Evolutionary conservation across 768 basidiomycete species (phyloP).

Genomic region (Tephrocybe sp.): DNA sequence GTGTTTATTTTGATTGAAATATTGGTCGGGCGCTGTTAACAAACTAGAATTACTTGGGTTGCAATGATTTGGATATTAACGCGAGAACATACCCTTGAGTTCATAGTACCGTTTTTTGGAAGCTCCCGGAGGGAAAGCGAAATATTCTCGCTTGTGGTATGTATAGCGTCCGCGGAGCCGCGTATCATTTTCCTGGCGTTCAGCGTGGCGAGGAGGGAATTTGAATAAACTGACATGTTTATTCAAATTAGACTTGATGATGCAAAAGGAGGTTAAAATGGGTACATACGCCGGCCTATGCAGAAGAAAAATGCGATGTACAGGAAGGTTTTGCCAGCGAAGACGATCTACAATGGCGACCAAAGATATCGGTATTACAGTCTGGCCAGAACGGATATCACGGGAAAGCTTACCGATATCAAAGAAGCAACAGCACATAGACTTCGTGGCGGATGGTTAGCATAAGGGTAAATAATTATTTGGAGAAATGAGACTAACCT

Average conservation of each 20-base stretch:
- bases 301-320: conserved; percentile 62
- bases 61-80: background rate
- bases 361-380: background rate
- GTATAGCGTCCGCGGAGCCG: conserved; percentile 32
- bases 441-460: conserved; percentile 23
- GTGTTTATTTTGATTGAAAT: conserved; percentile 57
- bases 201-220: conserved; percentile 58
- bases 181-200: conserved; percentile 52
- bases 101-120: conserved; percentile 28
- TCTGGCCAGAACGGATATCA: conserved; percentile 1
- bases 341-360: conserved; percentile 36
- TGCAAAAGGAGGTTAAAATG: background rate
- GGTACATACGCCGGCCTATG: conserved; percentile 51
- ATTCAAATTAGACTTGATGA: conserved; percentile 1
- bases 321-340: conserved; percentile 45
- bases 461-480: conserved; percentile 7
- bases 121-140: conserved; percentile 38
- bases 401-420: conserved; percentile 36
- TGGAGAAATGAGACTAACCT: conserved; percentile 18
- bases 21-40: conserved; percentile 35
- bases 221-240: conserved; percentile 50
- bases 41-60: background rate
- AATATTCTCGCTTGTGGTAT: conserved; percentile 38
- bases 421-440: conserved; percentile 55
- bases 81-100: conserved; percentile 26